phyloP scores from a whole-genome alignment of 208 protist genomes.

The Tritrichomonas musculus region DNA sequence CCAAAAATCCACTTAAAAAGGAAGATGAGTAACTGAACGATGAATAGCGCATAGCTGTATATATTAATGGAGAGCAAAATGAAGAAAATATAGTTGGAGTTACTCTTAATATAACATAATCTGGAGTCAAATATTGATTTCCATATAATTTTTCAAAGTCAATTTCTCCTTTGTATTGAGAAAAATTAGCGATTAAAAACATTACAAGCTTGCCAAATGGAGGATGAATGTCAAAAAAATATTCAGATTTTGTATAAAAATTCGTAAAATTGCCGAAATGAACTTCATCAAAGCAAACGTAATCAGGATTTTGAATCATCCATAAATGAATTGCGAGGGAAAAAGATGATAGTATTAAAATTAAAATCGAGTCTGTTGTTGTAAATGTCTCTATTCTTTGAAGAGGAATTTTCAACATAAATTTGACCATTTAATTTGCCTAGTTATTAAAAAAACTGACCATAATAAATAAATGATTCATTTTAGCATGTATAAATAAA shows the following conservation, averaged over 20 bases:
- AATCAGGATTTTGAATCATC: background rate
- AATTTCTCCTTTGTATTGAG: background rate
- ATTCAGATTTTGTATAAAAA: background rate
- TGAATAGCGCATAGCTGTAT: background rate
- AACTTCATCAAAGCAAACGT: background rate
- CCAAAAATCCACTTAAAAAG: background rate
- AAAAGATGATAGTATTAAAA: background rate
- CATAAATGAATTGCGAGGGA: background rate
- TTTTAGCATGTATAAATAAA: too few relatives aligned
- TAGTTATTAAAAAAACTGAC: too few relatives aligned
- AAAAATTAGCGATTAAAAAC: background rate
- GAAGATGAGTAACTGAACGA: background rate
- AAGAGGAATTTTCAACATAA: too few relatives aligned
- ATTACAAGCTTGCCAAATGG: background rate
- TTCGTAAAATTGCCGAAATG: slow-evolving; percentile 27
- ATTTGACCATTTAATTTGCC: too few relatives aligned
- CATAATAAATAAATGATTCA: too few relatives aligned
- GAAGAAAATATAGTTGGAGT: background rate
- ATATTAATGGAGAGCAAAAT: background rate
- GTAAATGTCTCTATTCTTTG: too few relatives aligned
- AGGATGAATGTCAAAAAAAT: slow-evolving; percentile 26
- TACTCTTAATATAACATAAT: background rate
- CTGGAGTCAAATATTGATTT: too few relatives aligned
- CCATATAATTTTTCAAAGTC: background rate
- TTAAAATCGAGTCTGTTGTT: background rate